Conservation (phyloP, 179 eudicot genomes). For the Spergularia azorica region DNA sequence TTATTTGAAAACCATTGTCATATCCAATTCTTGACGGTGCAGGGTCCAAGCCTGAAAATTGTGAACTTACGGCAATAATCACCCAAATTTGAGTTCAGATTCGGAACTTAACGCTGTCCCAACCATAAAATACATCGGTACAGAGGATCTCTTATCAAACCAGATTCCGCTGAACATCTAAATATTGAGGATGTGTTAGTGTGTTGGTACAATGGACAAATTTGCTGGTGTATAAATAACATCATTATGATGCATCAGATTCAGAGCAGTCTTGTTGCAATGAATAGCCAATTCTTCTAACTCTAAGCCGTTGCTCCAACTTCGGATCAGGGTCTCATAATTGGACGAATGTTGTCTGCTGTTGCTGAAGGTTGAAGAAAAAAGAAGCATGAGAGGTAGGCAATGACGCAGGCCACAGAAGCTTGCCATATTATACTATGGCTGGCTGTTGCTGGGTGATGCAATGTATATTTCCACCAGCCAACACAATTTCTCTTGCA, state of each 20-base stretch:
- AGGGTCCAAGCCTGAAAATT: neutral
- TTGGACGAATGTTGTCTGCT: neutral
- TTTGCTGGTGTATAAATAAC: too few relatives aligned
- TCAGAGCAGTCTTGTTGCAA: too few relatives aligned
- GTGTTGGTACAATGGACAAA: neutral
- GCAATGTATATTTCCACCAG: conserved; percentile 92
- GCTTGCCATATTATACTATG: neutral
- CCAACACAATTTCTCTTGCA: conserved; percentile 85
- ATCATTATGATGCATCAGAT: too few relatives aligned
- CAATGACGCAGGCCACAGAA: neutral
- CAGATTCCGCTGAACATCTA: neutral
- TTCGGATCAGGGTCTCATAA: neutral
- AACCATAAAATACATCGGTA: too few relatives aligned
- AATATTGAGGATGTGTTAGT: neutral
- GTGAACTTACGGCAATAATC: neutral
- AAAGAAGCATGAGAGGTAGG: neutral
- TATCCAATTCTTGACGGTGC: too few relatives aligned
- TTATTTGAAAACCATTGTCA: too few relatives aligned
- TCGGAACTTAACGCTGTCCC: neutral
- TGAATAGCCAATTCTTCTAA: too few relatives aligned
- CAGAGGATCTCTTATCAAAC: neutral
- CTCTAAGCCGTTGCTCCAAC: too few relatives aligned
- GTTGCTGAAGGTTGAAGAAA: neutral
- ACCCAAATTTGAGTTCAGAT: neutral
- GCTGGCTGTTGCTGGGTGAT: conserved; percentile 93